phyloP scores from a whole-genome alignment of 352 stramenopile genomes.

The Pythium phragmiticola region DNA sequence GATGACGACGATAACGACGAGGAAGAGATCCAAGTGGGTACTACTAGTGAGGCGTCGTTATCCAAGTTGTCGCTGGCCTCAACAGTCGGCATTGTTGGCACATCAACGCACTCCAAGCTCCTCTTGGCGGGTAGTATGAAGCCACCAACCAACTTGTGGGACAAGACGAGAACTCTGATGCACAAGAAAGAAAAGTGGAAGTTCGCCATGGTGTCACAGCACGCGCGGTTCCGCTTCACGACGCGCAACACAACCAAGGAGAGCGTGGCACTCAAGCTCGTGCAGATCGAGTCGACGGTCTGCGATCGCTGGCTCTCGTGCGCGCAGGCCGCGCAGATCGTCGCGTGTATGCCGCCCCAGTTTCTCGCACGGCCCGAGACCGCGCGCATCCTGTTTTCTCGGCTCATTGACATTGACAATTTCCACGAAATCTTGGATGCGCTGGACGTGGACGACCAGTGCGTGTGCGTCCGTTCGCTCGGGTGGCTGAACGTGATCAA shows the following conservation, averaged over 20 bases:
- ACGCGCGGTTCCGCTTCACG: conserved; percentile 47
- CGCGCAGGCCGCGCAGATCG: conserved; percentile 65
- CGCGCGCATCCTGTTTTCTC: conserved; percentile 67
- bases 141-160: conserved; percentile 52
- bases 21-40: neutral
- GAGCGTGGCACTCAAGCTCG: conserved; percentile 71
- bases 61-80: neutral
- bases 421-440: conserved; percentile 66
- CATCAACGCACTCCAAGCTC: neutral
- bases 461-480: conserved; percentile 46
- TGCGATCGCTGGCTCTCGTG: conserved; percentile 78
- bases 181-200: conserved; percentile 40
- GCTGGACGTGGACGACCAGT: conserved; percentile 43
- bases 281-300: conserved; percentile 78
- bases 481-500: conserved; percentile 86
- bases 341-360: conserved; percentile 64
- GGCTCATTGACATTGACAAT: conserved; percentile 67
- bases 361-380: conserved; percentile 68
- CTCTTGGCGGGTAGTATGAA: conserved; percentile 13
- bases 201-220: conserved; percentile 31
- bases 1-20: neutral
- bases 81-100: neutral
- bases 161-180: conserved; percentile 44
- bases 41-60: neutral
- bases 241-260: conserved; percentile 50